Conservation (phyloP, 257 asterid species). For the Solanum virginianum region DNA sequence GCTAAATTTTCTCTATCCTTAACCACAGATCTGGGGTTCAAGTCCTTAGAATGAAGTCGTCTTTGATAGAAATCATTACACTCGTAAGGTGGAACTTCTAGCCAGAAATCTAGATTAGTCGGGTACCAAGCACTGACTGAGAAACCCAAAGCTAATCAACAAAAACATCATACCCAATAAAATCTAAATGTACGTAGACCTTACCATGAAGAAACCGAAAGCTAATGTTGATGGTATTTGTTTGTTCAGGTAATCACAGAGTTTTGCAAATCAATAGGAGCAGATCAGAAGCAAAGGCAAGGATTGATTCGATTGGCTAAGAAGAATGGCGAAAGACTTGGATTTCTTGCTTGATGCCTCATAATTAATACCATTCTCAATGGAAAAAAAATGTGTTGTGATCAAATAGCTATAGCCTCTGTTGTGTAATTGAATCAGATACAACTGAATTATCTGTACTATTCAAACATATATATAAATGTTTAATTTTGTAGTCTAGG, state of each 20-base stretch:
- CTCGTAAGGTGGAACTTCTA: neutral
- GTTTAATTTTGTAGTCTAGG: too few relatives aligned
- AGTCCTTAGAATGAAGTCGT: neutral
- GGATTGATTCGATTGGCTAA: constrained; percentile 83
- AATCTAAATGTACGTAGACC: too few relatives aligned
- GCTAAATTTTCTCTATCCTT: neutral
- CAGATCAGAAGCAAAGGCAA: constrained; percentile 79
- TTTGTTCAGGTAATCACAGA: constrained; percentile 71
- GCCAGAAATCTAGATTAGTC: too few relatives aligned
- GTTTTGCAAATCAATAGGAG: constrained; percentile 92
- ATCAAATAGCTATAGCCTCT: neutral
- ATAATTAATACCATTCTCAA: neutral
- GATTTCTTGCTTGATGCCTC: constrained; percentile 55
- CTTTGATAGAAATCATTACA: neutral
- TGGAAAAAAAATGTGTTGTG: neutral
- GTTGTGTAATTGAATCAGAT: neutral
- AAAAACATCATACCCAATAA: too few relatives aligned
- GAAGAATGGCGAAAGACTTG: constrained; percentile 86
- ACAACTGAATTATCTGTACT: neutral
- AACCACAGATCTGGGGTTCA: neutral
- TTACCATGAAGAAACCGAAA: neutral
- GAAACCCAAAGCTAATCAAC: neutral
- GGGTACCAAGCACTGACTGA: too few relatives aligned
- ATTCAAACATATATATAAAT: neutral
- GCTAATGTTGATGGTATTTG: neutral